phyloP scores from a whole-genome alignment of 1,139 yeast genomes.

The Blastobotrys serpentis region DNA sequence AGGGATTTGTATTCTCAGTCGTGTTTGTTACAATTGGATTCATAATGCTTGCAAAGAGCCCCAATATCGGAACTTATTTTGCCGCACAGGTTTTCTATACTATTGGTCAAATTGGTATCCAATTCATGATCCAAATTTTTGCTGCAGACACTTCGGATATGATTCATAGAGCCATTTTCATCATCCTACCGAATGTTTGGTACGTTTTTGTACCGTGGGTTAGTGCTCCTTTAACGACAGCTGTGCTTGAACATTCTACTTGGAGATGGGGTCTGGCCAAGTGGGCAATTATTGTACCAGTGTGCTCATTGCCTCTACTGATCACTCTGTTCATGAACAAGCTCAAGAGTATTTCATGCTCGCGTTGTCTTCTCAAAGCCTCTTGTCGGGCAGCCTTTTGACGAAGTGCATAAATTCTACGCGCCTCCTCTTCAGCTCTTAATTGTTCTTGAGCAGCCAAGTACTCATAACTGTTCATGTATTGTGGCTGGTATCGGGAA shows the following conservation, averaged over 20 bases:
- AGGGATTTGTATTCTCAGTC: constrained; percentile 40
- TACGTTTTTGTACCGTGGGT: constrained; percentile 24
- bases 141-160: constrained; percentile 44
- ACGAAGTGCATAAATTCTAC: neutral
- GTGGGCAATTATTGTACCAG: constrained; percentile 73
- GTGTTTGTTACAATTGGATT: constrained; percentile 37
- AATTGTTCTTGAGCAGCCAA: neutral
- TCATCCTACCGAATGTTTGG: constrained; percentile 37
- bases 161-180: constrained; percentile 41
- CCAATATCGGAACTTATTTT: constrained; percentile 37
- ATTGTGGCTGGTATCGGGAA: neutral
- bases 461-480: neutral
- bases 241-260: constrained; percentile 22
- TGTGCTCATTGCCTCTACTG: constrained; percentile 54
- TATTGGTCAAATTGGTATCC: constrained; percentile 41
- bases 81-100: constrained; percentile 41
- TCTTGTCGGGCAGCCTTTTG: constrained; percentile 1
- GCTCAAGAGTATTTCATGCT: neutral
- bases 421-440: neutral
- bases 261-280: constrained; percentile 76
- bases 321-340: neutral
- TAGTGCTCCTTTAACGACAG: constrained; percentile 22
- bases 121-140: constrained; percentile 41
- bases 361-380: neutral
- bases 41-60: constrained; percentile 37